A percentile compares a stretch with the other conserved stretches of the same genome.
These are phyloP conservation scores for Kazachstania africana DNA, from an alignment of 805 yeast genomes.

Conservation along the genomic window DNA sequence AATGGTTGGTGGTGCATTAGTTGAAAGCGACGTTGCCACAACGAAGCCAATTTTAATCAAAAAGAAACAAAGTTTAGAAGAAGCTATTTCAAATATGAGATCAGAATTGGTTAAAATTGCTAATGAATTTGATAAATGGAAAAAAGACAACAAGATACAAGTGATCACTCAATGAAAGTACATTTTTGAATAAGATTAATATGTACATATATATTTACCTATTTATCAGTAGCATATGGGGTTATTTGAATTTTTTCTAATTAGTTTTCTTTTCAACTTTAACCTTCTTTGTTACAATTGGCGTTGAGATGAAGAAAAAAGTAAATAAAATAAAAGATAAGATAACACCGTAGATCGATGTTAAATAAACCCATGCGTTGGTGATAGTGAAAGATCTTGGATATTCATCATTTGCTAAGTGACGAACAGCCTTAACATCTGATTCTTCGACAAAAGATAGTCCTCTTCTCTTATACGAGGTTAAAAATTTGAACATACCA, in stretches of 20 bases:
- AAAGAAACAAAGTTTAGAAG: conserved; percentile 37
- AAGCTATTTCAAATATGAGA: conserved; percentile 21
- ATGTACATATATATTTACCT: too few species aligned
- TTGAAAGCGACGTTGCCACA: conserved; percentile 71
- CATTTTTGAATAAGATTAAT: background rate
- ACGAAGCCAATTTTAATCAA: conserved; percentile 51
- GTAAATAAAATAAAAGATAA: conserved; percentile 70
- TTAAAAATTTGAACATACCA: conserved; percentile 83
- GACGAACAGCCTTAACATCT: conserved; percentile 74
- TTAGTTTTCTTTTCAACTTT: conserved; percentile 14
- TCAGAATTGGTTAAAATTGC: conserved; percentile 21
- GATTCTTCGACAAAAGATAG: conserved; percentile 52
- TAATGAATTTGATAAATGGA: conserved; percentile 25
- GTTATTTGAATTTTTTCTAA: conserved; percentile 1
- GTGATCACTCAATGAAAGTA: conserved; percentile 19
- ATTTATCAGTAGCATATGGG: background rate
- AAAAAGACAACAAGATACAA: conserved; percentile 26
- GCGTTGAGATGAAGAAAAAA: conserved; percentile 36
- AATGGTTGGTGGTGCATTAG: conserved; percentile 88
- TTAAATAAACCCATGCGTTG: conserved; percentile 84
- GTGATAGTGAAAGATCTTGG: conserved; percentile 87
- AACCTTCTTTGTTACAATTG: conserved; percentile 7
- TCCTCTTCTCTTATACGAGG: conserved; percentile 73
- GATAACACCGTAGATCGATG: conserved; percentile 58
- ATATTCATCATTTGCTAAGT: conserved; percentile 91